Base-by-base conservation (phyloP, 1,284 basidiomycete species). In the Apiotrichum domesticum region DNA sequence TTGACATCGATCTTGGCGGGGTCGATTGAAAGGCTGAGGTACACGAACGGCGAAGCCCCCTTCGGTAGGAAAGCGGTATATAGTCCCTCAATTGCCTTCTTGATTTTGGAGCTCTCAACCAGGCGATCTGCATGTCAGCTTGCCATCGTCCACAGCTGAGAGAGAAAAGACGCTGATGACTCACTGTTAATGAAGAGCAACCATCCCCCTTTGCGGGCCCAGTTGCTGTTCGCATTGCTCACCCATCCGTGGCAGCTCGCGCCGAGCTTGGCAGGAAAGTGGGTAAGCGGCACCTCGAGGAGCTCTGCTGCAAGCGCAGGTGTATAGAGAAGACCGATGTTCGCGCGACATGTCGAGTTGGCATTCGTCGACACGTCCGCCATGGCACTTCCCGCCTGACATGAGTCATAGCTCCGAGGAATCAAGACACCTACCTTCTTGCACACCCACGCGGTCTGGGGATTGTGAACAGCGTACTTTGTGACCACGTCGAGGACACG, bases 101-200 rank as follows among this genome's bases (percentile, higher is more conserved):
- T 93, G 68, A 98, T 86, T 45, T 88, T 82, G 0, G 83, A 78
- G 2, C 91, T 96, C 56, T 98, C 95, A 0, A 98, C 96, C 6
- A 96, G 80, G 3, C 96, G 89, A 72, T 98, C 94, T 96, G 59
- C 1, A 4, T 4, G 6, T 4, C 10, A 2, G 11, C 4, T 7
- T 39, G 37, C 7, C 37, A 39, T 8, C 37, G 37, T 21, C 21
- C 21, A 39, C 37, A 39, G 37, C 37, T 39, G 37, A 8, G 37
- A 7, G 37, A 39, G 37, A 39, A 39, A 13, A 39, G 21, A 21
- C 21, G 21, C 21, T 13, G 37, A 13, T 8, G 37, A 79, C 88
- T 62, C 63, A 96, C 94, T 87, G 69, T 98, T 98, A 71, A 99
- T 98, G 75, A 99, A 99, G n/a, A 97, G 80, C 0, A 98, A 78